Percentiles rank a stretch among this genome's conserved stretches.
phyloP scores from a whole-genome alignment of 176 grass and related monocot species.

The Carex littledalei region DNA sequence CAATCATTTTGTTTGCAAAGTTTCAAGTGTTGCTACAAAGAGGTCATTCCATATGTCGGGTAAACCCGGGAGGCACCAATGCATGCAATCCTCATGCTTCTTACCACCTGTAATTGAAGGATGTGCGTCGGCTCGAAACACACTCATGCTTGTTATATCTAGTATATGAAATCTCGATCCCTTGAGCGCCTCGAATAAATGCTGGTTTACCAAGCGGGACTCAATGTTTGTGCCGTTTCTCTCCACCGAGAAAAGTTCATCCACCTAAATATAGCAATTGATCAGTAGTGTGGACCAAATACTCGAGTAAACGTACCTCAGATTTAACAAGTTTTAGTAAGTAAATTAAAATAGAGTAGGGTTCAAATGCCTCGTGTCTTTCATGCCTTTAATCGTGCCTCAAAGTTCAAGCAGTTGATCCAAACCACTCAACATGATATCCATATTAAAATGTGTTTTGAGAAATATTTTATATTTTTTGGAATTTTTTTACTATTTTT shows the following conservation, averaged over 20 bases:
- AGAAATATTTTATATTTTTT: too few relatives aligned
- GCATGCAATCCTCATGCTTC: constrained; percentile 94
- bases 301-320: too few relatives aligned
- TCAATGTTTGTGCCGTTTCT: constrained; percentile 66
- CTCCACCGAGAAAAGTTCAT: constrained; percentile 57
- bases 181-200: constrained; percentile 39
- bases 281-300: too few relatives aligned
- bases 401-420: too few relatives aligned
- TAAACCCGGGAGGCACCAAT: constrained; percentile 94
- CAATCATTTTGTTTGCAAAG: not conserved
- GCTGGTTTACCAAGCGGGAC: constrained; percentile 55
- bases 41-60: constrained; percentile 87
- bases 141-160: constrained; percentile 63
- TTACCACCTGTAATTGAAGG: constrained; percentile 72
- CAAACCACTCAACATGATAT: too few relatives aligned
- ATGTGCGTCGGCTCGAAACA: constrained; percentile 94
- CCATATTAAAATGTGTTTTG: too few relatives aligned
- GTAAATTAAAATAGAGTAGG: not conserved
- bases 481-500: too few relatives aligned
- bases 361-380: too few relatives aligned
- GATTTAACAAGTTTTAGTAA: too few relatives aligned
- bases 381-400: too few relatives aligned
- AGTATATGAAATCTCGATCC: constrained; percentile 59
- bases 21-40: constrained; percentile 38
- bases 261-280: constrained; percentile 36